Conservation (phyloP, 2,329 filamentous ascomycete genomes). For the Talaromyces pinophilus region DNA sequence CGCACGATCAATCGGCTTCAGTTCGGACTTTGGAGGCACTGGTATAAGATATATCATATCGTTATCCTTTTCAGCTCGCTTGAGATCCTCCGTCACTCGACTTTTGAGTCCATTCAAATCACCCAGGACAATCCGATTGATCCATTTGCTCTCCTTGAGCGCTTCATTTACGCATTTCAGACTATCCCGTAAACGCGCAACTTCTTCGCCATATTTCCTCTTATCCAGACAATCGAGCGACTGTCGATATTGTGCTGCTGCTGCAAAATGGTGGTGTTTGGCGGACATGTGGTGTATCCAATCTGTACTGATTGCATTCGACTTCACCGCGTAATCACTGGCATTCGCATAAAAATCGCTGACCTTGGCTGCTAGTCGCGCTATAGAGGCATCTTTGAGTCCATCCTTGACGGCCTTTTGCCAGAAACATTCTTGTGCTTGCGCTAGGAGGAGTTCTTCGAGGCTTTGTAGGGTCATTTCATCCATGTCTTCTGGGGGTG, state of each 20-base stretch:
- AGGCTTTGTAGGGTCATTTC: constrained; percentile 79
- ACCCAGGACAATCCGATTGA: constrained; percentile 77
- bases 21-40: constrained; percentile 83
- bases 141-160: constrained; percentile 77
- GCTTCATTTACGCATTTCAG: constrained; percentile 81
- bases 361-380: constrained; percentile 85
- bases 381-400: constrained; percentile 88
- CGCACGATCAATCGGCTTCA: constrained; percentile 81
- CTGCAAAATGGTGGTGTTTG: constrained; percentile 96
- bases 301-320: constrained; percentile 82
- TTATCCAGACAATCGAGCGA: constrained; percentile 92
- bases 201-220: constrained; percentile 90
- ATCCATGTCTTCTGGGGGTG: constrained; percentile 95
- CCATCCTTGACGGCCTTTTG: constrained; percentile 93
- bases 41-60: constrained; percentile 87
- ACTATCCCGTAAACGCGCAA: constrained; percentile 80
- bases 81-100: constrained; percentile 81
- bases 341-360: constrained; percentile 87
- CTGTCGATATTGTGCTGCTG: constrained; percentile 88
- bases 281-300: constrained; percentile 99
- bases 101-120: constrained; percentile 83
- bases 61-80: constrained; percentile 92
- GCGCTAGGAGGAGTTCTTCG: constrained; percentile 79
- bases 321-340: constrained; percentile 82
- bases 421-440: constrained; percentile 98